Evolutionary conservation across 2,329 filamentous ascomycete genomes (phyloP).

Genomic region (Microdochium nivale): DNA sequence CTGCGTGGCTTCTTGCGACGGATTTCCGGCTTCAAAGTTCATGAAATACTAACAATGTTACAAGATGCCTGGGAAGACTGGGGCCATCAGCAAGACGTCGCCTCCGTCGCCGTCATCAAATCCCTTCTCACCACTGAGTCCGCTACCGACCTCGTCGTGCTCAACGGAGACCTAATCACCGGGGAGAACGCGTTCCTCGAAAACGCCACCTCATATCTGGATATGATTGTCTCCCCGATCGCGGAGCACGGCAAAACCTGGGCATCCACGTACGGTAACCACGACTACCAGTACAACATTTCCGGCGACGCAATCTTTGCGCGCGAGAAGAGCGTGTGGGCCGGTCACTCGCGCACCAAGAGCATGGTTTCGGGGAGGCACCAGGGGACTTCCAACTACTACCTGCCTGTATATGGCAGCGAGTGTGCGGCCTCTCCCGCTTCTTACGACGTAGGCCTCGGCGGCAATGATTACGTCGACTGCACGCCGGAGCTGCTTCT

Average conservation of each 20-base stretch:
- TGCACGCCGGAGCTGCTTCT: conserved; percentile 40
- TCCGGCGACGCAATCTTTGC: conserved; percentile 33
- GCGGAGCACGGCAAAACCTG: conserved; percentile 46
- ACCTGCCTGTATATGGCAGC: conserved; percentile 32
- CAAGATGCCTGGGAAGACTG: conserved; percentile 35
- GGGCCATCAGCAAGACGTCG: conserved; percentile 44
- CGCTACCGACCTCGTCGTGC: conserved; percentile 49
- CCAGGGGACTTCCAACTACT: conserved; percentile 37
- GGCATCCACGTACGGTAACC: conserved; percentile 65
- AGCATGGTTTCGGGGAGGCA: conserved; percentile 27
- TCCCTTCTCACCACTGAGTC: conserved; percentile 47
- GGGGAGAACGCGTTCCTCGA: conserved; percentile 51
- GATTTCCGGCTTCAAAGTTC: too few relatives aligned
- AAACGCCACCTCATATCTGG: conserved; percentile 49
- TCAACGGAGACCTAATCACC: conserved; percentile 66
- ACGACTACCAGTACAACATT: conserved; percentile 54
- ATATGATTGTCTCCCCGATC: conserved; percentile 50
- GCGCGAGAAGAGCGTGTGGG: conserved; percentile 24
- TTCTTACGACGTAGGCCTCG: neutral
- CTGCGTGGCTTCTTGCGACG: neutral
- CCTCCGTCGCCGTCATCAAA: conserved; percentile 47
- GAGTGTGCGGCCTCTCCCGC: conserved; percentile 15
- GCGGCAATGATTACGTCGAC: neutral
- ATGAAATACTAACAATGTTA: neutral
- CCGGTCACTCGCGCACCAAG: conserved; percentile 27